Base-by-base conservation (phyloP, 441 rosid genomes). In the Metrosideros polymorpha region DNA sequence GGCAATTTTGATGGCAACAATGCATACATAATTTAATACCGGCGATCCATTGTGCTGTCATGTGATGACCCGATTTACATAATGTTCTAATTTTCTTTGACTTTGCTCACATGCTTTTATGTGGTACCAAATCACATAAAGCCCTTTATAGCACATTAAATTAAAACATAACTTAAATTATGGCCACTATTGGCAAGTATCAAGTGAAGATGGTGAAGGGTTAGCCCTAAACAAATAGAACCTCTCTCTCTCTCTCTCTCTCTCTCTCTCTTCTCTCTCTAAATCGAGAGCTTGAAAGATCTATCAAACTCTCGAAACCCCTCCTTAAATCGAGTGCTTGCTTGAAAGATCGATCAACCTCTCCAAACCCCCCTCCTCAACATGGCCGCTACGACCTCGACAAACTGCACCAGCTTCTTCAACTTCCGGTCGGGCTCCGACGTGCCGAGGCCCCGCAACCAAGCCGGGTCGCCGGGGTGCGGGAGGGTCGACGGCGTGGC, bases 401-500 rank as follows among this genome's bases (percentile, higher is more conserved):
- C 91, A 12, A 87, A 55, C 71, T 89, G 91, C 91, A 85, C 90
- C 3, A 77, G 92, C 76, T 86, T 92, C 84, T 92, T 94, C 89
- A 90, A 82, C 82, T 57, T 86, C 66, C 89, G 93, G 25, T 88
- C 96, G 6, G 89, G 32, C 32, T 86, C 90, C 12, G 92, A 53
- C 24, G 88, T 87, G 24, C 84, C 87, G 6, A 89, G 89, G 91
- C 88, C 89, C 63, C 91, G 92, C 30, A 25, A 27, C 66, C 91
- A 35, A 82, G 85, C 84, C 91, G 89, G 8, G 89, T 32, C 84
- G 92, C 57, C 92, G 15, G 91, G 90, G 7, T 92, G 93, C 45
- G 92, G 94, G 8, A 91, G 93, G 92, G 89, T 93, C n/a, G 95
- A 94, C 66, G 94, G 95, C 51, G 92, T 94, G 50, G 95, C 94